These are phyloP conservation scores for Monosporascus sp. DNA, from an alignment of 2,329 filamentous ascomycete genomes.

Conservation along the genomic window DNA sequence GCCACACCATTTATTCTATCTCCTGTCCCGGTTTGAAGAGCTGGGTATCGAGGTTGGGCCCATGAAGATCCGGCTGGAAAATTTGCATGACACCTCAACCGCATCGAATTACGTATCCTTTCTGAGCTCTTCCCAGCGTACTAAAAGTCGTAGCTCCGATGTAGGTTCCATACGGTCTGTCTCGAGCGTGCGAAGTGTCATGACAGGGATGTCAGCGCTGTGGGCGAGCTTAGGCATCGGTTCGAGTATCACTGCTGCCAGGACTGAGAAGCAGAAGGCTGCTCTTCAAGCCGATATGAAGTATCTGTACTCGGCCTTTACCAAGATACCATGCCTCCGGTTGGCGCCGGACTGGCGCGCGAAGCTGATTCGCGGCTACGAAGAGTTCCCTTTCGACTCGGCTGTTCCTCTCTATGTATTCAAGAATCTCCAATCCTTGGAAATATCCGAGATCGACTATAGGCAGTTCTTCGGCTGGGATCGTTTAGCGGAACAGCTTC, in stretches of 20 bases:
- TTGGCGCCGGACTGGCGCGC: constrained; percentile 91
- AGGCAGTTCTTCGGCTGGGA: constrained; percentile 98
- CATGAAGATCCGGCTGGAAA: constrained; percentile 94
- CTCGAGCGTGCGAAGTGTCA: constrained; percentile 92
- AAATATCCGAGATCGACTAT: constrained; percentile 94
- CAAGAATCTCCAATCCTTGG: constrained; percentile 91
- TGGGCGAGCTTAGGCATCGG: constrained; percentile 86
- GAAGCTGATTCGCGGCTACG: constrained; percentile 83
- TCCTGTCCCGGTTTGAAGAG: constrained; percentile 92
- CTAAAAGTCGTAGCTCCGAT: constrained; percentile 74
- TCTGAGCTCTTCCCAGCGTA: constrained; percentile 74
- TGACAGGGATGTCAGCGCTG: constrained; percentile 91
- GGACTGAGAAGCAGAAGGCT: constrained; percentile 84
- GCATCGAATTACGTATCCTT: constrained; percentile 96
- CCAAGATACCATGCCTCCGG: constrained; percentile 89
- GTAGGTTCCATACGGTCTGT: constrained; percentile 91
- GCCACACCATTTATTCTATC: constrained; percentile 93
- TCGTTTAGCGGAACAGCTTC: constrained; percentile 81
- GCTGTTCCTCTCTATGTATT: constrained; percentile 95
- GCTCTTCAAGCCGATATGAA: constrained; percentile 82
- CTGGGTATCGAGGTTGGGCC: constrained; percentile 85
- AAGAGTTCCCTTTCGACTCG: constrained; percentile 97
- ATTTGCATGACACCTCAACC: constrained; percentile 80
- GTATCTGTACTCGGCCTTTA: constrained; percentile 96
- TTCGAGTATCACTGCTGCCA: constrained; percentile 71